These are phyloP conservation scores for Leccinum fuscescens DNA, from an alignment of 1,284 basidiomycete species.

Conservation along the genomic window DNA sequence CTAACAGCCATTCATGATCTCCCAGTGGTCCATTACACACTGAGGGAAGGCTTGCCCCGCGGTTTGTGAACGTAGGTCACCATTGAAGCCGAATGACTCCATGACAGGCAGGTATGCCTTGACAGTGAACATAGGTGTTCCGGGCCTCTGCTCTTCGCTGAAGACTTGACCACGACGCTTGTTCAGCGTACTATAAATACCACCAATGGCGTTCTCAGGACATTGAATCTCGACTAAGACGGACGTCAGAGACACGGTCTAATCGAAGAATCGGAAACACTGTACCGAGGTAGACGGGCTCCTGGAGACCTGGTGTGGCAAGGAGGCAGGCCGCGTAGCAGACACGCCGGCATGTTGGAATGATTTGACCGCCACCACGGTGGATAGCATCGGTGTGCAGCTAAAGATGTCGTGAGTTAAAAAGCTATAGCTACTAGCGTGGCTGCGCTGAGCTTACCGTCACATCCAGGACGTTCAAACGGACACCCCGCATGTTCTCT, in stretches of 20 bases:
- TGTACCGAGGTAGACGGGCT: constrained; percentile 91
- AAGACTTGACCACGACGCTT: constrained; percentile 98
- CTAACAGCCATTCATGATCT: constrained; percentile 78
- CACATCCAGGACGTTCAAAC: constrained; percentile 95
- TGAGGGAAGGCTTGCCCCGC: constrained; percentile 99
- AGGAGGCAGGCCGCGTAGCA: constrained; percentile 95
- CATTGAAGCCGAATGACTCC: constrained; percentile 99
- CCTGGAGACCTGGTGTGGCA: constrained; percentile 89
- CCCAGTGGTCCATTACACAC: constrained; percentile 92
- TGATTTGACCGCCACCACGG: constrained; percentile 98
- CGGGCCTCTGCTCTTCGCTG: constrained; percentile 94
- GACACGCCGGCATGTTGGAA: constrained; percentile 94
- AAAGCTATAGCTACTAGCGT: not conserved
- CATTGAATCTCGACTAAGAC: constrained; percentile 91
- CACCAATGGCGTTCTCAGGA: constrained; percentile 96
- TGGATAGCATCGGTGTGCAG: constrained; percentile 99
- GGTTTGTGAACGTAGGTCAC: constrained; percentile 90
- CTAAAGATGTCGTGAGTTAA: constrained; percentile 39
- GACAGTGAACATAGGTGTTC: constrained; percentile 99
- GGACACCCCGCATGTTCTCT: constrained; percentile 98
- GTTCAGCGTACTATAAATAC: constrained; percentile 95
- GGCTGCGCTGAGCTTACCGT: constrained; percentile 54
- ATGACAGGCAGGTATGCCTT: constrained; percentile 97
- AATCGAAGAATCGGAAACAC: not conserved
- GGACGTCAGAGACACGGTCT: constrained; percentile 13